A percentile compares a stretch with the other conserved stretches of the same genome.
These are phyloP conservation scores for Coemansia sp. DNA, from an alignment of 192 early-diverging fungal genomes.

Conservation along the genomic window DNA sequence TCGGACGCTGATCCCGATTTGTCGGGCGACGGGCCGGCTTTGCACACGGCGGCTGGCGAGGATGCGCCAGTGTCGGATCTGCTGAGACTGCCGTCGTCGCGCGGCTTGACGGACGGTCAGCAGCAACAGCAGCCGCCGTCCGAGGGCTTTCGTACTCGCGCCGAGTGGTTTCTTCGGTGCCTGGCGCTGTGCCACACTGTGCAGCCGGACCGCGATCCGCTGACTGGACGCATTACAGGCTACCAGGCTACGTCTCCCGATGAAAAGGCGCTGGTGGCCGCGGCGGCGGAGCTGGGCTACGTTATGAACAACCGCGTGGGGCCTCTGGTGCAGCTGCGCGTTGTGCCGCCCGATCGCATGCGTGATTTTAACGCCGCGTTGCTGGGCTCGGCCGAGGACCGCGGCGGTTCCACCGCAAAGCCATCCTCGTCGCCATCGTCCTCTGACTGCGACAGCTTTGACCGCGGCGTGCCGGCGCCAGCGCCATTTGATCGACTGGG, in stretches of 20 bases:
- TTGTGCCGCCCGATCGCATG: slow-evolving; percentile 48
- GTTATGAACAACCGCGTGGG: slow-evolving; percentile 59
- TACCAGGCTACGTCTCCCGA: slow-evolving; percentile 83
- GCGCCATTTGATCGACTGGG: slow-evolving; percentile 34
- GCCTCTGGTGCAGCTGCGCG: slow-evolving; percentile 46
- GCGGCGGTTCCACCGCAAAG: not conserved
- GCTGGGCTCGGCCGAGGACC: not conserved
- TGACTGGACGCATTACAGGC: slow-evolving; percentile 57
- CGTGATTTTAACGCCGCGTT: slow-evolving; percentile 38
- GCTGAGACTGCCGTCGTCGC: slow-evolving; percentile 33
- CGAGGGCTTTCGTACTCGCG: slow-evolving; percentile 37
- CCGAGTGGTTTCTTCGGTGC: slow-evolving; percentile 66
- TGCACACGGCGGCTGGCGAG: slow-evolving; percentile 27
- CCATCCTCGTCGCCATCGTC: not conserved
- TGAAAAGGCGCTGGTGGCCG: slow-evolving; percentile 76
- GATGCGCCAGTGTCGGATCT: slow-evolving; percentile 42
- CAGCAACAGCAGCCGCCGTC: slow-evolving; percentile 20
- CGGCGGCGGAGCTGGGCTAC: slow-evolving; percentile 71
- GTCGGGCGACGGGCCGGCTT: slow-evolving; percentile 3
- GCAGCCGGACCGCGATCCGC: slow-evolving; percentile 64
- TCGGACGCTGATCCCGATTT: slow-evolving; percentile 29
- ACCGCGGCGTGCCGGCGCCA: slow-evolving; percentile 42
- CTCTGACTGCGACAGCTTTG: slow-evolving; percentile 51
- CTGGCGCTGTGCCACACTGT: slow-evolving; percentile 81
- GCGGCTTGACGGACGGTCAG: slow-evolving; percentile 17